Conservation (phyloP, 805 yeast genomes). For the Starmerella sp. region DNA sequence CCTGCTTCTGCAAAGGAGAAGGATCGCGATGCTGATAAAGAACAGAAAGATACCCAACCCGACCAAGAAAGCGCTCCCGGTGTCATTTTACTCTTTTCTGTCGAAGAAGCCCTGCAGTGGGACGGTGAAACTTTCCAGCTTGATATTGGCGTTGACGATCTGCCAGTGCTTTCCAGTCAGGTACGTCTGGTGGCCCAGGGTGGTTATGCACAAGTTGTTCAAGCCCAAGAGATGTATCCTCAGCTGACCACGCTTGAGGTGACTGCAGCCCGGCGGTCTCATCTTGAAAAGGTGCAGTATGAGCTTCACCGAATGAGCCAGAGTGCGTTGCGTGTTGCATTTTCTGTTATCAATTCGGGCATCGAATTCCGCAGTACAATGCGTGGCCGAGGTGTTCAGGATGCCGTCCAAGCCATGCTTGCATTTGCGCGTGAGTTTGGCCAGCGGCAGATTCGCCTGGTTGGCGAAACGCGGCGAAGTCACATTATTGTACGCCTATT, state of each 20-base stretch:
- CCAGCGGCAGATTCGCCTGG: slow-evolving; percentile 51
- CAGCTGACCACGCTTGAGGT: slow-evolving; percentile 13
- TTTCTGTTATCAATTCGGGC: slow-evolving; percentile 52
- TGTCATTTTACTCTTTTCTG: slow-evolving; percentile 61
- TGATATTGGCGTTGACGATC: slow-evolving; percentile 26
- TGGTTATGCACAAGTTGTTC: slow-evolving; percentile 45
- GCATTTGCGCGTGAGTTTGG: slow-evolving; percentile 75
- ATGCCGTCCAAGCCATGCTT: slow-evolving; percentile 60
- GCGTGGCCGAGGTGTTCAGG: slow-evolving; percentile 58
- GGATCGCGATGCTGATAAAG: neutral
- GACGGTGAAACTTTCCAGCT: slow-evolving; percentile 64
- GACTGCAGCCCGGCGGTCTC: slow-evolving; percentile 38
- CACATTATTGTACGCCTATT: slow-evolving; percentile 61
- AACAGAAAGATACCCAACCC: neutral
- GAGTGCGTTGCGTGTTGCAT: slow-evolving; percentile 54
- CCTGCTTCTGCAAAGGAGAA: slow-evolving; percentile 12
- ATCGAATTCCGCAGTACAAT: slow-evolving; percentile 37
- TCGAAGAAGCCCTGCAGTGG: slow-evolving; percentile 82
- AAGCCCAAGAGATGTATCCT: slow-evolving; percentile 8
- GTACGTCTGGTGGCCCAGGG: slow-evolving; percentile 60
- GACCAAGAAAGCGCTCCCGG: slow-evolving; percentile 30
- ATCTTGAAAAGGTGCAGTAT: slow-evolving; percentile 58
- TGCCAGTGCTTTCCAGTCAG: slow-evolving; percentile 50
- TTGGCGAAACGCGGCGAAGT: slow-evolving; percentile 57
- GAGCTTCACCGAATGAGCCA: slow-evolving; percentile 58